Conservation (phyloP, 805 yeast genomes). For the Kodamaea laetipori region DNA sequence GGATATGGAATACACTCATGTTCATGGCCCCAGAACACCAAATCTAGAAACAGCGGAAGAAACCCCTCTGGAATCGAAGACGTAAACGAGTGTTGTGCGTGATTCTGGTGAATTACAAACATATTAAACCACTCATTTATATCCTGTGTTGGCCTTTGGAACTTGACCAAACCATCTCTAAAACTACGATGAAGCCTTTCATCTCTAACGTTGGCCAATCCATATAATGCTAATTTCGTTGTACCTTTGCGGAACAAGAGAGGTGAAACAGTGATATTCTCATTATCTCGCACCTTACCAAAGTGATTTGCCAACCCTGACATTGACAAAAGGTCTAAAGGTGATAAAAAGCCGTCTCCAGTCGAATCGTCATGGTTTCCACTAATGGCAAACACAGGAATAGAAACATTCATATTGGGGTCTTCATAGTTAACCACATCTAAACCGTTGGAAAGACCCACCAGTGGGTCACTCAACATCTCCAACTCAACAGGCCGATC, state of each 20-base stretch:
- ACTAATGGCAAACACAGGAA: constrained; percentile 89
- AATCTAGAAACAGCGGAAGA: constrained; percentile 77
- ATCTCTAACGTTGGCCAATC: constrained; percentile 85
- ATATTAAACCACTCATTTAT: constrained; percentile 78
- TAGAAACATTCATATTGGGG: constrained; percentile 81
- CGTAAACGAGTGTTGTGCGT: constrained; percentile 74
- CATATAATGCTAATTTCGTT: constrained; percentile 84
- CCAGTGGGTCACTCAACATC: constrained; percentile 74
- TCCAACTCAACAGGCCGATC: constrained; percentile 87
- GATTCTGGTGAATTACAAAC: constrained; percentile 91
- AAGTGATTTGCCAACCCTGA: constrained; percentile 87
- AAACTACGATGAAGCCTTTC: constrained; percentile 84
- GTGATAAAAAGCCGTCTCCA: constrained; percentile 78
- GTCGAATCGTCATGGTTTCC: constrained; percentile 98
- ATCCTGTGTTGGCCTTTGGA: constrained; percentile 64
- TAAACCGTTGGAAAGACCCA: constrained; percentile 61
- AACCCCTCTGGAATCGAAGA: constrained; percentile 83
- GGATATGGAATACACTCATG: constrained; percentile 88
- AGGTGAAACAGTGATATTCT: constrained; percentile 73
- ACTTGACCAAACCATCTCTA: constrained; percentile 76
- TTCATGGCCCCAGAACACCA: constrained; percentile 97
- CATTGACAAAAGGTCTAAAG: constrained; percentile 80
- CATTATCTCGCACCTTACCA: constrained; percentile 78
- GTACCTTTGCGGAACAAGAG: constrained; percentile 78
- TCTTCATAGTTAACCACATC: constrained; percentile 85